Evolutionary conservation across 2,329 filamentous ascomycete species (phyloP), one percentile per base, ranked within the genome.

Genomic region (Hypoxylon sp.): DNA sequence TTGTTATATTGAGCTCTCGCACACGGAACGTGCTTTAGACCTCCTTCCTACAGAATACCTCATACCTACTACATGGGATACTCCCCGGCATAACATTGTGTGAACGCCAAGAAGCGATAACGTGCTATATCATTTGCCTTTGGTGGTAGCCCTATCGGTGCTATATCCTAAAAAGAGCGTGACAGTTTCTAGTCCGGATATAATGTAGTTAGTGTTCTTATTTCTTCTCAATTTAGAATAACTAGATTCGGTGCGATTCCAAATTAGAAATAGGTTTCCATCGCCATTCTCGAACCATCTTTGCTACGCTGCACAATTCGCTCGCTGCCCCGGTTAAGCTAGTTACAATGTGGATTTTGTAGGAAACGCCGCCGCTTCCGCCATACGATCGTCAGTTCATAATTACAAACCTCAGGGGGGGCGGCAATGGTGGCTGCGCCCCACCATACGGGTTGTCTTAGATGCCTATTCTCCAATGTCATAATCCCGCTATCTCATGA

Each of bases 291-390:
- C 44, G 35, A 57, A 60, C 26, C 9, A 26, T 55, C 50, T 17
- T 51, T 33, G 19, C 14, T 50, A 52, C 33, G 62, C 50, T 37
- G 33, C 33, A 44, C 29, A n/a, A 58, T 53, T 55, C 53, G 19
- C 29, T 6, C 29, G 24, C 44, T 42, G n/a, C 47, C 53, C 59
- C 37, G 51, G 39, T 39, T 47, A 50, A 58, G 53, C 52, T 48
- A 70, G 19, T 31, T 26, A 44, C 26, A 47, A 47, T 42, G 26
- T 54, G 35, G 22, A 63, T 55, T 70, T 70, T 64, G 50, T 42
- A 59, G 22, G 11, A 44, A 55, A 60, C 52, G 46, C 61, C 64
- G 65, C 68, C 64, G 48, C 39, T 65, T 65, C 64, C 68, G 68
- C 65, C 61, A 59, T 63, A 52, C 42, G 58, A 70, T 53, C 61